A percentile compares a stretch with the other conserved stretches of the same genome.
Conservation (phyloP, 352 stramenopile species). For the Pythium insidiosum region DNA sequence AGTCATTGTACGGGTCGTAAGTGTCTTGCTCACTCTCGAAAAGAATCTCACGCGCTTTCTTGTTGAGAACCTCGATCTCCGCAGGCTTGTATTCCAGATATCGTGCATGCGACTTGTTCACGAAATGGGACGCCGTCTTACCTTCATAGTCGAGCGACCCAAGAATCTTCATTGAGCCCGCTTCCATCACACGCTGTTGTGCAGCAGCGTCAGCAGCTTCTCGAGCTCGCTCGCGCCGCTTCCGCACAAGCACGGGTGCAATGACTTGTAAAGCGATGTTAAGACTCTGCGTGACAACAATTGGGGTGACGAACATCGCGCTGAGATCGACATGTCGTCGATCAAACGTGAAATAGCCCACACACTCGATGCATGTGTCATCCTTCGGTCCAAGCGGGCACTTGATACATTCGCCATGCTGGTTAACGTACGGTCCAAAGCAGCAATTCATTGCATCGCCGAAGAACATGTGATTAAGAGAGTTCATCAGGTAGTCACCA, state of each 20-base stretch:
- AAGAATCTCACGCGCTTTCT: conserved; percentile 26
- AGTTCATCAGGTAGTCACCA: conserved; percentile 81
- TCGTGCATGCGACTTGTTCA: conserved; percentile 29
- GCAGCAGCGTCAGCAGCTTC: conserved; percentile 47
- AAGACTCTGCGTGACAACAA: conserved; percentile 75
- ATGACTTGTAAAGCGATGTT: conserved; percentile 73
- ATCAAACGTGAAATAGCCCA: conserved; percentile 80
- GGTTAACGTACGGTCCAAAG: conserved; percentile 79
- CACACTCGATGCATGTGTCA: conserved; percentile 61
- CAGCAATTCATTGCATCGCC: conserved; percentile 82
- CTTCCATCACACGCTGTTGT: conserved; percentile 57
- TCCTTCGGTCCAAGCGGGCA: conserved; percentile 65
- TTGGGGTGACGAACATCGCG: conserved; percentile 83
- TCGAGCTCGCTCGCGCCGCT: conserved; percentile 49
- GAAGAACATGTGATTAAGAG: conserved; percentile 75
- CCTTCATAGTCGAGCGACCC: conserved; percentile 74
- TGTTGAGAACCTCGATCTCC: conserved; percentile 24
- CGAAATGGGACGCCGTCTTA: conserved; percentile 60
- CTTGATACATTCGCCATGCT: conserved; percentile 49
- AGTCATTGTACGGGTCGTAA: conserved; percentile 45
- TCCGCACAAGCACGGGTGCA: conserved; percentile 56
- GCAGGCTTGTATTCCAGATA: conserved; percentile 21
- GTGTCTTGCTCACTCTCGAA: conserved; percentile 33
- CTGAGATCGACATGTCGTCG: conserved; percentile 76
- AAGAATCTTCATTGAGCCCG: conserved; percentile 76